Evolutionary conservation across 129 eudicot genomes (phyloP).

Genomic region (Arctium minus): DNA sequence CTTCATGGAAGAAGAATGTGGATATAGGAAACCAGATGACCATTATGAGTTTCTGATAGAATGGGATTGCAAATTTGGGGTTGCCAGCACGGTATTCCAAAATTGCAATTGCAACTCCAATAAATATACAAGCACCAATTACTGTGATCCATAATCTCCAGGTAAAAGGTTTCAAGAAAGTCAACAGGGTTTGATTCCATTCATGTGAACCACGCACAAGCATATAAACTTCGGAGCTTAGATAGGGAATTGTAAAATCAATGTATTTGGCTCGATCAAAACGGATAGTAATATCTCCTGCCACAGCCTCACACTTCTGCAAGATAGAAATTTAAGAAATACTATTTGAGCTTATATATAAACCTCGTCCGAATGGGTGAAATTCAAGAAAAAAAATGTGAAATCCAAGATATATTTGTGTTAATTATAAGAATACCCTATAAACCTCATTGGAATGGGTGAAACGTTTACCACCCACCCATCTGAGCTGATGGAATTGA

Average conservation of each 20-base stretch:
- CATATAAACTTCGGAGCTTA: background rate
- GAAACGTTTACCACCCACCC: background rate
- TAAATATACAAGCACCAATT: no score
- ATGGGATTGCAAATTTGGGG: no score
- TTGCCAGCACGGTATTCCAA: no score
- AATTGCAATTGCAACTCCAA: no score
- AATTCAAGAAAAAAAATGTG: no score
- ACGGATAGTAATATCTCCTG: background rate
- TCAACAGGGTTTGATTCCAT: background rate
- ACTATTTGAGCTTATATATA: background rate
- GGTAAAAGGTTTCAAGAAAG: background rate
- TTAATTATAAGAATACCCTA: no score
- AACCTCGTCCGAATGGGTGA: background rate
- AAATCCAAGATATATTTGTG: background rate
- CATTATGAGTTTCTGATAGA: no score
- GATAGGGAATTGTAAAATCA: background rate
- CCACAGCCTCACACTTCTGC: background rate
- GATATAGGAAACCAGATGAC: background rate
- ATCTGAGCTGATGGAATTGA: background rate
- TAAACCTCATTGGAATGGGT: background rate
- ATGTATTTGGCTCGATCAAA: background rate
- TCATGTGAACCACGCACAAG: background rate
- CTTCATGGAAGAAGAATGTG: background rate
- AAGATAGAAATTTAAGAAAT: background rate
- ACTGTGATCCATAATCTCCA: no score